phyloP scores from a whole-genome alignment of 495 filamentous ascomycete species.

The Aspergillus steynii region DNA sequence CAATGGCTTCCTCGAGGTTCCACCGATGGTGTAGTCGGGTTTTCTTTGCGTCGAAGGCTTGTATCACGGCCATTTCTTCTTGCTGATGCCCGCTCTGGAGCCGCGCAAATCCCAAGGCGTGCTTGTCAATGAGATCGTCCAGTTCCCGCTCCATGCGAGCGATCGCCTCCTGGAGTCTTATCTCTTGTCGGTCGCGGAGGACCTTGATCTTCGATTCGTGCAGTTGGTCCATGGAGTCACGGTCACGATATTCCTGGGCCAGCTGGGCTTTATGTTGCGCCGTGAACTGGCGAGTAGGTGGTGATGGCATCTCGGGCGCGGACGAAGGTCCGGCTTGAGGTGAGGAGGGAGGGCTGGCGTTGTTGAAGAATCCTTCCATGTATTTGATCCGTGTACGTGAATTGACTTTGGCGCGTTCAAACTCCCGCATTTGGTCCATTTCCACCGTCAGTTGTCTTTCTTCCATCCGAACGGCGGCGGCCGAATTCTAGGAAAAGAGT shows the following conservation, averaged over 20 bases:
- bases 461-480: conserved; percentile 61
- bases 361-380: conserved; percentile 77
- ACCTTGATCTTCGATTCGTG: conserved; percentile 78
- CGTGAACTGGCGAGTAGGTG: conserved; percentile 33
- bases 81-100: conserved; percentile 53
- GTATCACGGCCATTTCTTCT: conserved; percentile 53
- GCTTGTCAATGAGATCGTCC: conserved; percentile 51
- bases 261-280: conserved; percentile 56
- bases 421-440: conserved; percentile 59
- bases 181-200: conserved; percentile 72
- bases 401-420: conserved; percentile 57
- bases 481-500: conserved; percentile 40
- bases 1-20: conserved; percentile 63
- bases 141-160: conserved; percentile 66
- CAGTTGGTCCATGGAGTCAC: conserved; percentile 68
- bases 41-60: conserved; percentile 52
- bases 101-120: conserved; percentile 50
- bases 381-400: conserved; percentile 70
- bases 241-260: conserved; percentile 66
- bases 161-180: conserved; percentile 64
- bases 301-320: conserved; percentile 17
- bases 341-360: conserved; percentile 45
- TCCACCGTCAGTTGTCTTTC: conserved; percentile 74
- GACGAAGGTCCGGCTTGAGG: conserved; percentile 27
- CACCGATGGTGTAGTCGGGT: conserved; percentile 55